Evolutionary conservation across 2,329 filamentous ascomycete genomes (phyloP).

Genomic region (Phialemoniopsis sp.): DNA sequence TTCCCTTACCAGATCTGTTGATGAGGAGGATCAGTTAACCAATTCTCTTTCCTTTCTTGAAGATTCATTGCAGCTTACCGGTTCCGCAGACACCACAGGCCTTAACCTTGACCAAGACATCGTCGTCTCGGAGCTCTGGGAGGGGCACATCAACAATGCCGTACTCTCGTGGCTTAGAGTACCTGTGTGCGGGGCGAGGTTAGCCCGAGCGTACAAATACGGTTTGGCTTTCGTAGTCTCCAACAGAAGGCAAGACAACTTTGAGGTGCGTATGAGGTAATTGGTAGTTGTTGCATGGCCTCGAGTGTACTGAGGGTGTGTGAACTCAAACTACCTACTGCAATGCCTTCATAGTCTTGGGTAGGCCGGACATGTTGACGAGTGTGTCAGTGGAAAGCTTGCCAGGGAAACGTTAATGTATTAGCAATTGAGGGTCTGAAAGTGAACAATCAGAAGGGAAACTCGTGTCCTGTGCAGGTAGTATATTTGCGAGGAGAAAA

Average conservation of each 20-base stretch:
- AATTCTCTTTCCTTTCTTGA: constrained; percentile 7
- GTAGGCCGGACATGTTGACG: constrained; percentile 25
- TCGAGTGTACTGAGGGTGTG: too few species aligned
- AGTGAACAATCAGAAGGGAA: not conserved
- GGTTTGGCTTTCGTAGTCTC: too few species aligned
- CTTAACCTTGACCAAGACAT: constrained; percentile 64
- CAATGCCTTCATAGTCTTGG: constrained; percentile 26
- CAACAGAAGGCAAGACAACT: too few species aligned
- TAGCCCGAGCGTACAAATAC: too few species aligned
- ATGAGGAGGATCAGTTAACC: constrained; percentile 12
- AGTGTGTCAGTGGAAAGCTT: not conserved
- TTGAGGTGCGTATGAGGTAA: too few species aligned
- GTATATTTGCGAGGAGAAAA: too few species aligned
- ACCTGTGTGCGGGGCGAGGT: constrained; percentile 6
- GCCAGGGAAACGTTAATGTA: not conserved
- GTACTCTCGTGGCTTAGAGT: constrained; percentile 12
- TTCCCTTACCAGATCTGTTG: constrained; percentile 27
- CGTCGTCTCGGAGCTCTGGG: constrained; percentile 54
- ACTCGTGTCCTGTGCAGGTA: not conserved
- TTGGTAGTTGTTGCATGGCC: too few species aligned
- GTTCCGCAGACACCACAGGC: constrained; percentile 61
- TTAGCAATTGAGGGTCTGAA: not conserved
- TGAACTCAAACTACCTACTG: too few species aligned
- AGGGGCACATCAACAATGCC: constrained; percentile 57
- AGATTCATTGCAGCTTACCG: too few species aligned